phyloP scores from a whole-genome alignment of 2,329 filamentous ascomycete species.

The Zasmidium citrigriseum region DNA sequence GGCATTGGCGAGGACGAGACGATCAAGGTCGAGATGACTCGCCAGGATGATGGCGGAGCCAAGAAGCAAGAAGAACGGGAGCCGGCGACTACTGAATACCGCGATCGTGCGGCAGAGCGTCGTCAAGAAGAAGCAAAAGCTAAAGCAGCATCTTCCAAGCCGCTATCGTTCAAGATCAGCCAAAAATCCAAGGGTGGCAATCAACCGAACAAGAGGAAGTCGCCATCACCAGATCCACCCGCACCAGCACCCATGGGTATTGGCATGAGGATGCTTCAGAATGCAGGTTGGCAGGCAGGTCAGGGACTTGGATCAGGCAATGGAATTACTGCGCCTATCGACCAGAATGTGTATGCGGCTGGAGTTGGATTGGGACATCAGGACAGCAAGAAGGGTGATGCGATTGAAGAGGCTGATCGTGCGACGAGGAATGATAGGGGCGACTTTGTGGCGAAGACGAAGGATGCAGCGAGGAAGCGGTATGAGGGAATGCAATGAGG shows the following conservation, averaged over 20 bases:
- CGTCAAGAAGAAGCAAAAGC: constrained; percentile 61
- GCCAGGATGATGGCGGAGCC: background rate
- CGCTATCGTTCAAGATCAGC: background rate
- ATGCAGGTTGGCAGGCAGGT: constrained; percentile 71
- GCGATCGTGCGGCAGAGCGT: constrained; percentile 69
- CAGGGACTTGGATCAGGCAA: constrained; percentile 62
- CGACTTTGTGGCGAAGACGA: constrained; percentile 65
- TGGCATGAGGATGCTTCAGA: constrained; percentile 56
- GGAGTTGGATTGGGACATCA: constrained; percentile 71
- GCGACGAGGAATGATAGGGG: constrained; percentile 56
- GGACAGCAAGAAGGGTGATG: constrained; percentile 69
- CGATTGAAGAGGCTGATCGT: constrained; percentile 62
- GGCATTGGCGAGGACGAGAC: constrained; percentile 19
- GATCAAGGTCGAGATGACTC: constrained; percentile 15
- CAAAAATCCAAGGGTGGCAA: background rate
- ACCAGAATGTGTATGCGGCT: constrained; percentile 64
- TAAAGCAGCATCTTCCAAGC: constrained; percentile 24
- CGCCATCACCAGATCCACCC: background rate
- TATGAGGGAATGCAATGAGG: constrained; percentile 56
- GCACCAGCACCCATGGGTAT: constrained; percentile 10
- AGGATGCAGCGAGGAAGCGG: constrained; percentile 66
- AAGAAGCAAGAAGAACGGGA: constrained; percentile 4
- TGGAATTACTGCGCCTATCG: constrained; percentile 65
- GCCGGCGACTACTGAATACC: too few species aligned
- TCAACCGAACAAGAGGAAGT: background rate